These are phyloP conservation scores for Vigna nakashimae DNA, from an alignment of 306 rosid genomes.

Conservation along the genomic window DNA sequence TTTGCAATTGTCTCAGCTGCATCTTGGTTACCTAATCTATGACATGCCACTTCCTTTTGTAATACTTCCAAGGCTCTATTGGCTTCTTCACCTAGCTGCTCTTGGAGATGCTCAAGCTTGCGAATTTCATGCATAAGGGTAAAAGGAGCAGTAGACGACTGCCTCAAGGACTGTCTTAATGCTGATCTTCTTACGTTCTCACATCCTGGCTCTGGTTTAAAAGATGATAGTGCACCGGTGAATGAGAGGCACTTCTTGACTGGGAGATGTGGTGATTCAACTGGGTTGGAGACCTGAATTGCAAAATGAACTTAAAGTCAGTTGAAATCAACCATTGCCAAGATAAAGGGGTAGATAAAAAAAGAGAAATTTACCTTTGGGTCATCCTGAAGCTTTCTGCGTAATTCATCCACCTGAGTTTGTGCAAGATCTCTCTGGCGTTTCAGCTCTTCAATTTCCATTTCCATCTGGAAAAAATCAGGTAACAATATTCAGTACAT, in stretches of 20 bases:
- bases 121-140: slow-evolving; percentile 99
- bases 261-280: slow-evolving; percentile 64
- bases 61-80: slow-evolving; percentile 93
- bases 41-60: slow-evolving; percentile 99
- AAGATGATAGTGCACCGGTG: slow-evolving; percentile 66
- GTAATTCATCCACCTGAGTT: slow-evolving; percentile 82
- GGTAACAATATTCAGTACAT: slow-evolving; percentile 32
- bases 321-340: slow-evolving; percentile 33
- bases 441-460: slow-evolving; percentile 92
- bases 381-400: slow-evolving; percentile 79
- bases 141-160: slow-evolving; percentile 95
- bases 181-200: slow-evolving; percentile 66
- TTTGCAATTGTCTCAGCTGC: slow-evolving; percentile 99
- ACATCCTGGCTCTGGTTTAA: slow-evolving; percentile 59
- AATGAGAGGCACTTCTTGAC: slow-evolving; percentile 93
- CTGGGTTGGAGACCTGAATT: slow-evolving; percentile 63
- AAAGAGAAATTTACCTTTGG: slow-evolving; percentile 63
- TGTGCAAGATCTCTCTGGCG: slow-evolving; percentile 93
- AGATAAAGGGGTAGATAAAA: not conserved
- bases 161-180: slow-evolving; percentile 92
- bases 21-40: slow-evolving; percentile 97
- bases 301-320: slow-evolving; percentile 17
- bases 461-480: slow-evolving; percentile 77
- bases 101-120: slow-evolving; percentile 98
- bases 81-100: slow-evolving; percentile 99